Conservation (phyloP, 169 alveolate genomes). For the Theileria parva region DNA sequence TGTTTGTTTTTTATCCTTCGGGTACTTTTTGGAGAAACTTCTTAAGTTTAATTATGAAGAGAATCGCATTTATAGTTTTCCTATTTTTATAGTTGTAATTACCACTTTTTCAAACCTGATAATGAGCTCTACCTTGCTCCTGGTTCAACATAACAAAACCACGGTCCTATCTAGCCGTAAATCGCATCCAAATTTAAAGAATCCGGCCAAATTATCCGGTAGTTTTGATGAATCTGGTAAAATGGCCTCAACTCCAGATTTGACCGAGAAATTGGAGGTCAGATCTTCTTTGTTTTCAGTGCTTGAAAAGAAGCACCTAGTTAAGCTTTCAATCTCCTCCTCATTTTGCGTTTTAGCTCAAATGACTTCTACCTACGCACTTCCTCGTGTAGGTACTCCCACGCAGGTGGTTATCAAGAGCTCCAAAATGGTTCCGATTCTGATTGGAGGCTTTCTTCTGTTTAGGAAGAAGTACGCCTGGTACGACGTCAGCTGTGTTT, state of each 20-base stretch:
- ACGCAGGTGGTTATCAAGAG: constrained; percentile 88
- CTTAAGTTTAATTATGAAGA: constrained; percentile 27
- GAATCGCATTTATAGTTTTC: neutral
- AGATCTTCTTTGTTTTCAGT: neutral
- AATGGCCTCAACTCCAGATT: neutral
- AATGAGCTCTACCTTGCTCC: constrained; percentile 25
- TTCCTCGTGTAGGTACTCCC: constrained; percentile 85
- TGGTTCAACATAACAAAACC: constrained; percentile 11
- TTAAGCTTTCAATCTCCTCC: constrained; percentile 73
- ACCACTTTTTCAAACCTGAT: constrained; percentile 22
- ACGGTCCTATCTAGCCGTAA: neutral
- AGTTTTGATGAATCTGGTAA: constrained; percentile 20
- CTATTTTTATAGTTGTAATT: constrained; percentile 23
- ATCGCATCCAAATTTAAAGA: neutral
- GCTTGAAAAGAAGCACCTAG: constrained; percentile 11
- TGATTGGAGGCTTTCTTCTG: constrained; percentile 82
- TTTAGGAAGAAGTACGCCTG: constrained; percentile 85
- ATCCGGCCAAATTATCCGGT: neutral
- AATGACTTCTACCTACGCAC: constrained; percentile 81
- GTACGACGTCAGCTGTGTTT: constrained; percentile 85
- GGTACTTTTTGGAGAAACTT: constrained; percentile 69
- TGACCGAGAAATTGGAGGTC: constrained; percentile 15
- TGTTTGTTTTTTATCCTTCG: constrained; percentile 68
- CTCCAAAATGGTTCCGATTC: constrained; percentile 89
- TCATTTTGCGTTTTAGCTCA: constrained; percentile 78